Conservation (phyloP, 306 rosid species). For the Vigna hirtella region DNA sequence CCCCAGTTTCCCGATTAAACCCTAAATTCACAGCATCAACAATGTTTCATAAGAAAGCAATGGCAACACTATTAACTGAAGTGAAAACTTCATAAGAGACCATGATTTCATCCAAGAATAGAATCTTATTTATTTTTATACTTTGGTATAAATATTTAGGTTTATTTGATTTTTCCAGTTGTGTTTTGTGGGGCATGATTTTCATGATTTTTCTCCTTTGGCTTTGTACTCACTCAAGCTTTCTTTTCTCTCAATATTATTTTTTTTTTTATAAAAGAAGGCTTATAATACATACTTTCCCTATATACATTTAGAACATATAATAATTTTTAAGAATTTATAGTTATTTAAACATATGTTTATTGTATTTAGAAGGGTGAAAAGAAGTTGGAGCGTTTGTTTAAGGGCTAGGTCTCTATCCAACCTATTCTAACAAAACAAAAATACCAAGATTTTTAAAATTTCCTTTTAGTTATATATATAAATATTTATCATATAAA, state of each 20-base stretch:
- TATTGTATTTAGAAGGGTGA: background rate
- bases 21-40: background rate
- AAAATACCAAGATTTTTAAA: too few relatives aligned
- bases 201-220: too few relatives aligned
- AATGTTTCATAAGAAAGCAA: background rate
- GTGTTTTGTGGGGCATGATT: too few relatives aligned
- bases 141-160: background rate
- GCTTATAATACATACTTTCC: background rate
- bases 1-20: slow-evolving; percentile 1
- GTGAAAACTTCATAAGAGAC: background rate
- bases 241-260: too few relatives aligned
- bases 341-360: too few relatives aligned
- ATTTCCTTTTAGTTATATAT: too few relatives aligned
- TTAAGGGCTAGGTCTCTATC: background rate
- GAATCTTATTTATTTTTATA: background rate
- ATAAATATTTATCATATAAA: too few relatives aligned
- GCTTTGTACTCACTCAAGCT: too few relatives aligned
- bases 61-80: background rate
- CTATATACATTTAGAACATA: background rate
- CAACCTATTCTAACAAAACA: too few relatives aligned
- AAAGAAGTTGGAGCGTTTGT: too few relatives aligned
- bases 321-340: too few relatives aligned
- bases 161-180: background rate
- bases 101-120: background rate
- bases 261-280: background rate